Percentiles rank a stretch among this genome's conserved stretches.
phyloP scores from a whole-genome alignment of 768 basidiomycete genomes.

The Hydnomerulius pinastri region DNA sequence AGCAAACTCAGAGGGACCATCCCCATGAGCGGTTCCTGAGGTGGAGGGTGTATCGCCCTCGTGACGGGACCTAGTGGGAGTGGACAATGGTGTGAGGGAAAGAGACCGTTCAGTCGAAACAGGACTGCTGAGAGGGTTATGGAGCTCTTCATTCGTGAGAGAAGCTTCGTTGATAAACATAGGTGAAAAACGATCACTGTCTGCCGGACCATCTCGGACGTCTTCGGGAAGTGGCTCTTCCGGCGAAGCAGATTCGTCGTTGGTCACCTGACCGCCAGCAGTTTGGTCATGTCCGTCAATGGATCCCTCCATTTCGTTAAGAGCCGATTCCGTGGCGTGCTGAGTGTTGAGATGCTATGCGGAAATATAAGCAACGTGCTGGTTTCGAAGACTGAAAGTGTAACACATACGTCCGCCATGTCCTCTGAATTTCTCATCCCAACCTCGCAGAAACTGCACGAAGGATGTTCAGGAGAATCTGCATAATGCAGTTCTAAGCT shows the following conservation, averaged over 20 bases:
- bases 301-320: constrained; percentile 3
- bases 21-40: neutral
- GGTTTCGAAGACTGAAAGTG: neutral
- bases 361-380: constrained; percentile 8
- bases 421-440: constrained; percentile 14
- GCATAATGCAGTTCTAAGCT: constrained; percentile 24
- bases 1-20: neutral
- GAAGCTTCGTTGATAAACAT: neutral
- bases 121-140: neutral
- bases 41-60: neutral
- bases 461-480: constrained; percentile 22
- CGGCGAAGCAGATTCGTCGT: neutral
- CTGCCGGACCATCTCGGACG: neutral
- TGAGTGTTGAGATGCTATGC: constrained; percentile 21
- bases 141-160: neutral
- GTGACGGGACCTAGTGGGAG: neutral
- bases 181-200: neutral
- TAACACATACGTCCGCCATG: constrained; percentile 25
- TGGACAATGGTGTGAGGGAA: neutral
- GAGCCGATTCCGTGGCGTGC: constrained; percentile 3
- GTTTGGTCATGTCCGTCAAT: neutral
- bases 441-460: constrained; percentile 20
- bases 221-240: constrained; percentile 1
- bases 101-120: neutral
- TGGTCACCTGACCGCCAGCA: constrained; percentile 4